These are phyloP conservation scores for Rutstroemia sydowiana DNA, from an alignment of 2,329 filamentous ascomycete genomes.

Conservation along the genomic window DNA sequence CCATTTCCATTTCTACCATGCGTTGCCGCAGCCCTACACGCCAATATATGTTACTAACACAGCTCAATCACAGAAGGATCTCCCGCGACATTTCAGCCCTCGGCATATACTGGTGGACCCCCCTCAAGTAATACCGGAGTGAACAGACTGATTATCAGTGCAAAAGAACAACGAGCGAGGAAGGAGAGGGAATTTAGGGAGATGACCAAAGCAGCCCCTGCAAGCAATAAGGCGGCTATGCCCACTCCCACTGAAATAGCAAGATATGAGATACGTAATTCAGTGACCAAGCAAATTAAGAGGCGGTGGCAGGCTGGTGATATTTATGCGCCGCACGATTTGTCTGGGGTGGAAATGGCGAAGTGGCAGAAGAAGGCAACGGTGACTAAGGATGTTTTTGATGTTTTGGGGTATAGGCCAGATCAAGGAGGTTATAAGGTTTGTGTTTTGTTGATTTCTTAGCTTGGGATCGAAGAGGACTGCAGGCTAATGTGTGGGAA, in stretches of 20 bases:
- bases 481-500: not conserved
- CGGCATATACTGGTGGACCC: too few species aligned
- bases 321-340: slow-evolving; percentile 83
- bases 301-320: slow-evolving; percentile 73
- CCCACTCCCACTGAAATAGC: not conserved
- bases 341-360: slow-evolving; percentile 67
- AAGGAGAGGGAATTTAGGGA: too few species aligned
- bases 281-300: slow-evolving; percentile 53
- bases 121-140: too few species aligned
- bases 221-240: too few species aligned
- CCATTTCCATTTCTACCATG: not conserved
- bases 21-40: not conserved
- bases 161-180: too few species aligned
- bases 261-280: not conserved
- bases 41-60: too few species aligned
- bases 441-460: slow-evolving; percentile 23
- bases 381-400: slow-evolving; percentile 64
- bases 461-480: not conserved
- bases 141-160: too few species aligned
- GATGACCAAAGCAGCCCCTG: too few species aligned
- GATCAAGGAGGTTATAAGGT: slow-evolving; percentile 82
- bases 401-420: slow-evolving; percentile 75
- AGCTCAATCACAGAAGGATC: too few species aligned
- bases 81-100: too few species aligned
- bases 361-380: slow-evolving; percentile 63